Evolutionary conservation across 2,329 filamentous ascomycete species (phyloP).

Genomic region (Xylariaceae sp.): DNA sequence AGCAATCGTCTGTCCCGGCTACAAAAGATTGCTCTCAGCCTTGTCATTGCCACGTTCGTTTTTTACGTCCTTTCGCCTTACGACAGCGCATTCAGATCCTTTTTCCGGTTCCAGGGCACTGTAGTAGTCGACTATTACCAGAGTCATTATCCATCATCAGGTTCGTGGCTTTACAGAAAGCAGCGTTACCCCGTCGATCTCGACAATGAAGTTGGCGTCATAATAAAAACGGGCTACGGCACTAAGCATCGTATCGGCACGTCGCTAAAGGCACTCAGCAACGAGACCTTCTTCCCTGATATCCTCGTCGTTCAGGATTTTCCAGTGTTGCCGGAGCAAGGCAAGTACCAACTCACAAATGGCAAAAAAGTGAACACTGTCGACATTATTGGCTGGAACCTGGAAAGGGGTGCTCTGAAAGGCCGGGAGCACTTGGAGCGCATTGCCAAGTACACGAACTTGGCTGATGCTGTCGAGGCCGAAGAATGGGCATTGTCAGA

Average conservation of each 20-base stretch:
- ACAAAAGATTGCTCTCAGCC: constrained; percentile 25
- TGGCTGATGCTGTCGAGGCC: constrained; percentile 29
- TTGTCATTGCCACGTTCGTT: constrained; percentile 25
- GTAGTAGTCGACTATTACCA: constrained; percentile 28
- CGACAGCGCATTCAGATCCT: constrained; percentile 27
- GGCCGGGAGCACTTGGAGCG: constrained; percentile 28
- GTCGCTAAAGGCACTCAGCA: constrained; percentile 44
- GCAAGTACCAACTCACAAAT: constrained; percentile 21
- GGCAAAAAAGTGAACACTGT: constrained; percentile 27
- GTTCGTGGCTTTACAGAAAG: constrained; percentile 40
- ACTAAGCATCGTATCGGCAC: constrained; percentile 45
- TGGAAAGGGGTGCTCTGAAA: constrained; percentile 26
- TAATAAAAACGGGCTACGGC: constrained; percentile 55
- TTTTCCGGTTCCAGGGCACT: constrained; percentile 29
- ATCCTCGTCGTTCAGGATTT: constrained; percentile 51
- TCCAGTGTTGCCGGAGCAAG: constrained; percentile 28
- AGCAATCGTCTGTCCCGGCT: constrained; percentile 24
- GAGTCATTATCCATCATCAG: constrained; percentile 29
- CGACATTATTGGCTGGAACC: constrained; percentile 33
- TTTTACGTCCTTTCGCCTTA: constrained; percentile 28
- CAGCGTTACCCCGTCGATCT: constrained; percentile 42
- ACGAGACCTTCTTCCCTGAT: constrained; percentile 36
- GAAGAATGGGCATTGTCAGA: constrained; percentile 32
- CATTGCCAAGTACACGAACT: constrained; percentile 29
- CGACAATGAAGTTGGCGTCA: constrained; percentile 44